These are phyloP conservation scores for Salix udensis DNA, from an alignment of 345 rosid species.

Conservation along the genomic window DNA sequence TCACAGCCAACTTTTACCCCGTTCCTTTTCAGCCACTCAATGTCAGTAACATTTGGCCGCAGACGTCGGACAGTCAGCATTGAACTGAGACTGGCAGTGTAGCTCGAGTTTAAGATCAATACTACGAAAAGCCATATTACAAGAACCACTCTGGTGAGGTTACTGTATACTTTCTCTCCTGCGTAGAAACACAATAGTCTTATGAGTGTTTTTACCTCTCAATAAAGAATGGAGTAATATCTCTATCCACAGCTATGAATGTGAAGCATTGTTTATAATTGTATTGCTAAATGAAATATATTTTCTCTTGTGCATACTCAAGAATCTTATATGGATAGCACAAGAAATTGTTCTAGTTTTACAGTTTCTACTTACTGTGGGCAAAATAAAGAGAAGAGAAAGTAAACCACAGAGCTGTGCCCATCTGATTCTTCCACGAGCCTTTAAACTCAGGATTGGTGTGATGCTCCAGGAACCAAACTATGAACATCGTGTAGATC, in stretches of 20 bases:
- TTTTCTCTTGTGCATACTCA: background rate
- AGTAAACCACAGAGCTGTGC: slow-evolving; percentile 45
- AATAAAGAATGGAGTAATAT: no score
- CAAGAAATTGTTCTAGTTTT: no score
- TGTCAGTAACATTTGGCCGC: slow-evolving; percentile 32
- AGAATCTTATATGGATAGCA: no score
- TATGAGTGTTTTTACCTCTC: no score
- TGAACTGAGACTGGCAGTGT: slow-evolving; percentile 56
- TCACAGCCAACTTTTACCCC: slow-evolving; percentile 45
- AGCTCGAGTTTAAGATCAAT: slow-evolving; percentile 51
- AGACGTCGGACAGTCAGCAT: slow-evolving; percentile 48
- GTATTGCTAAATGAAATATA: background rate
- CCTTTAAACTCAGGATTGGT: slow-evolving; percentile 40
- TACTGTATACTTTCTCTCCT: slow-evolving; percentile 45
- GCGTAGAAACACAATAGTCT: background rate
- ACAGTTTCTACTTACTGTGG: slow-evolving; percentile 38
- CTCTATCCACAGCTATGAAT: no score
- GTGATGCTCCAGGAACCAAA: slow-evolving; percentile 48
- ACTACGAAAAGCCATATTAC: slow-evolving; percentile 58
- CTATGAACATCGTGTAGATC: slow-evolving; percentile 40
- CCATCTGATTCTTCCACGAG: slow-evolving; percentile 32
- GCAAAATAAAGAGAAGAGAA: slow-evolving; percentile 56
- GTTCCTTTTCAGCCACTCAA: slow-evolving; percentile 30
- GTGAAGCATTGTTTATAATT: no score
- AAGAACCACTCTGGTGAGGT: slow-evolving; percentile 44